Evolutionary conservation across 2,329 filamentous ascomycete species (phyloP).

Genomic region (Penicillium sp.): DNA sequence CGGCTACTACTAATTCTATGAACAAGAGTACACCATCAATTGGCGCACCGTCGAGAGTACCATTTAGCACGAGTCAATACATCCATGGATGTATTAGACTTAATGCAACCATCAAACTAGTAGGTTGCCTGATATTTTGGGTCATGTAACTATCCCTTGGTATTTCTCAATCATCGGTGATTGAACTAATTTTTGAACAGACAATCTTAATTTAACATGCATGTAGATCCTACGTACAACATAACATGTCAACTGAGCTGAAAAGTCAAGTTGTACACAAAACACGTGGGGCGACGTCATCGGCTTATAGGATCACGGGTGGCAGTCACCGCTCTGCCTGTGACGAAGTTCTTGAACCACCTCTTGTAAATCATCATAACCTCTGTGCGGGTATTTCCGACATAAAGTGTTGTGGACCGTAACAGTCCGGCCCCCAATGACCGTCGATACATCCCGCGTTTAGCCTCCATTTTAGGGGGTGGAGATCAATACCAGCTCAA

Average conservation of each 20-base stretch:
- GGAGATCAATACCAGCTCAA: slow-evolving; percentile 2
- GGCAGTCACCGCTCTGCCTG: slow-evolving; percentile 2
- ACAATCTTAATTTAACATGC: neutral
- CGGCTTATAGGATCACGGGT: slow-evolving; percentile 17
- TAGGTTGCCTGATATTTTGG: too few relatives aligned
- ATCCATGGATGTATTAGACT: too few relatives aligned
- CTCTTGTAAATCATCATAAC: neutral
- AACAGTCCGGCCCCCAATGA: slow-evolving; percentile 15
- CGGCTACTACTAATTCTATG: too few relatives aligned
- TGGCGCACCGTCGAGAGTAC: neutral
- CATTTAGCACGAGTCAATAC: neutral
- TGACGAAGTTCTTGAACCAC: neutral
- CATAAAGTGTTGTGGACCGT: neutral
- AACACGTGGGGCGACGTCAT: slow-evolving; percentile 41
- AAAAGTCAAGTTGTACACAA: neutral
- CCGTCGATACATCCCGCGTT: slow-evolving; percentile 6
- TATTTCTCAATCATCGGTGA: neutral
- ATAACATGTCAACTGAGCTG: neutral
- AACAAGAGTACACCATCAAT: too few relatives aligned
- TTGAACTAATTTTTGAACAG: neutral
- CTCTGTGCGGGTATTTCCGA: slow-evolving; percentile 7
- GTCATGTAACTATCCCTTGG: neutral
- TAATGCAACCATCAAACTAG: too few relatives aligned
- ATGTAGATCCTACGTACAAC: neutral
- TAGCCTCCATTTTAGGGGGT: slow-evolving; percentile 3